phyloP scores from a whole-genome alignment of 2,329 filamentous ascomycete species.

The Ophiostoma sp. region DNA sequence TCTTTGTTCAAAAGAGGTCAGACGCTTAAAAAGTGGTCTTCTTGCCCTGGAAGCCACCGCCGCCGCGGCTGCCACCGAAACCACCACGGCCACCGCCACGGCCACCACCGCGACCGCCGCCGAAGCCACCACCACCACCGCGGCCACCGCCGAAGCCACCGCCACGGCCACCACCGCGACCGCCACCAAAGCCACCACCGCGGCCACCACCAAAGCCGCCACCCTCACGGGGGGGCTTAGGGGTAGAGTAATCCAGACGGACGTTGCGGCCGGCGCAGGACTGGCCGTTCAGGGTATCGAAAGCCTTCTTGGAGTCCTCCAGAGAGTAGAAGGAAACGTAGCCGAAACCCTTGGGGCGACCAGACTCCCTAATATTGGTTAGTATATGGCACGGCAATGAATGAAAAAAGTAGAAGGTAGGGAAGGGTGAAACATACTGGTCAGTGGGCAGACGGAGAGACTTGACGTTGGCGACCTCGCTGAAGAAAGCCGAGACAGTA shows the following conservation, averaged over 20 bases:
- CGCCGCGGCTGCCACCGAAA: slow-evolving; percentile 50
- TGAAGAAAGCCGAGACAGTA: slow-evolving; percentile 66
- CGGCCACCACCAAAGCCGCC: slow-evolving; percentile 46
- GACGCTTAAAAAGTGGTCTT: slow-evolving; percentile 56
- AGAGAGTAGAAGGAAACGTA: slow-evolving; percentile 79
- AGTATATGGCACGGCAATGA: slow-evolving; percentile 29
- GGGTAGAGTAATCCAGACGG: slow-evolving; percentile 75
- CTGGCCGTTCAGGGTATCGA: slow-evolving; percentile 54
- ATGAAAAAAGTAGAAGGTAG: neutral
- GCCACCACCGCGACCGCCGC: slow-evolving; percentile 48
- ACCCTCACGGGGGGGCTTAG: slow-evolving; percentile 56
- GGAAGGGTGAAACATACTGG: slow-evolving; percentile 42
- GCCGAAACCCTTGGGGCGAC: slow-evolving; percentile 84
- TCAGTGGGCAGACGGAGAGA: slow-evolving; percentile 86
- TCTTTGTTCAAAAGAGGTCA: neutral
- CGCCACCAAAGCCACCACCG: slow-evolving; percentile 44
- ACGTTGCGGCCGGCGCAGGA: slow-evolving; percentile 68
- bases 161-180: slow-evolving; percentile 48
- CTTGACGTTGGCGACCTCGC: slow-evolving; percentile 62
- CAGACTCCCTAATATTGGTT: slow-evolving; percentile 55
- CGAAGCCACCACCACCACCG: slow-evolving; percentile 47
- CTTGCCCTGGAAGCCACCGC: slow-evolving; percentile 67
- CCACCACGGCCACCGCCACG: slow-evolving; percentile 49
- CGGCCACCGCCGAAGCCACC: slow-evolving; percentile 53
- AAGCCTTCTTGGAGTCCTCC: slow-evolving; percentile 74